Base-by-base conservation (phyloP, 2,329 filamentous ascomycete genomes). In the Gnomoniopsis smithogilvyi region DNA sequence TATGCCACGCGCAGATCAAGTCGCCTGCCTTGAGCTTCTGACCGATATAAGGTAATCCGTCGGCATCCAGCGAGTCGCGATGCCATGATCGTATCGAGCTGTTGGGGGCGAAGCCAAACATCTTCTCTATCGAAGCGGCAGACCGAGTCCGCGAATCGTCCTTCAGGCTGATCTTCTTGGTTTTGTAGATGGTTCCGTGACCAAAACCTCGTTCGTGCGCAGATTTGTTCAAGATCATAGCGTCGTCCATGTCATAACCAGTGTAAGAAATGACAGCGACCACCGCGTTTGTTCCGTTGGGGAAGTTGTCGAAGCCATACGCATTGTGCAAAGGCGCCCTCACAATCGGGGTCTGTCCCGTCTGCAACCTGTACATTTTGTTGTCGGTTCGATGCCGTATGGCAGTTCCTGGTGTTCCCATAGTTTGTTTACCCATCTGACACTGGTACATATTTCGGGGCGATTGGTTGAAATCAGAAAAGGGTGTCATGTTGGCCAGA, bases 161-260 rank as follows among this genome's bases (percentile, higher is more conserved):
- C 67, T 92, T 90, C 19, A 98, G 82, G 38, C 90, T 86, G 69
- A 95, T 87, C 69, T 96, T 90, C 77, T 98, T 96, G 10, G 92
- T 96, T 79, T 99, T 99, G 82, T 97, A 99, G 67, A 99, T 92
- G 6, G 93, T 96, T 57, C 95, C 95, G 69, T 98, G 87, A 41
- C 92, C 94, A 69, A 99, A 98, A 15, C 95, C 95, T 66, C 95
- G 87, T 75, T 99, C 95, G 73, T 97, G 92, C 2, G 94, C 88
- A 21, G 92, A 96, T 74, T 98, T 98, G 80, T 98, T 98, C 71
- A 99, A 81, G 71, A 99, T 98, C 94, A 98, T 98, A 72, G 95
- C 95, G 77, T 99, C 95, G 81, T 99, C 95, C 95, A 99, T 99
- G 81, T 99, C 95, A 76, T 98, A 99, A 54, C 94, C 95, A 2